Evolutionary conservation across 1,139 yeast species (phyloP), one percentile per base, ranked within the genome.

Genomic region (Candida neerlandica): DNA sequence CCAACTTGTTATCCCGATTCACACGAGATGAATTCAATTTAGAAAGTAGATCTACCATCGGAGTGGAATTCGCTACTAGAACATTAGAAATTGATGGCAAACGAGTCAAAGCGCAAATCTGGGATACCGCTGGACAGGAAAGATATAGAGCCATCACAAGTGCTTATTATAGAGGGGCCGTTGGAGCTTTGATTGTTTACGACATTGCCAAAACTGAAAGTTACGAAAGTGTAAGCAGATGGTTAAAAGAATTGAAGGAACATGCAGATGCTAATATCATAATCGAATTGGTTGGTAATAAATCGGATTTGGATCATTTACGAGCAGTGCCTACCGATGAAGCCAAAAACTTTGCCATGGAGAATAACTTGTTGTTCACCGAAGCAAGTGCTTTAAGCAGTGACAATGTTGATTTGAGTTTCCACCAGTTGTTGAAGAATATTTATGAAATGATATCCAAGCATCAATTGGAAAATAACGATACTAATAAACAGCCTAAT

Each of bases 81-180:
- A 92, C 98, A 2, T 84, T 94, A 50, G 96, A 89, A 62, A 92
- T 94, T 50, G 98, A 94, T 62, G 96, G 96, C 52, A 94, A 92
- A 71, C 81, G 96, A 65, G 91, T 95, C 64, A 94, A 94, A 71
- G 97, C 98, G 7, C 99, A 95, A 70, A 91, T 94, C 64, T 94
- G 99, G 99, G 99, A 94, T 69, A 94, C 99, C 27, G 99, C 99
- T 1, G 99, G 99, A 52, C 99, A 94, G 75, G 99, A 94, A 71
- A 84, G 99, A 66, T 94, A 94, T 75, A 84, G 99, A 62, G 98
- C 99, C 47, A 94, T 94, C 65, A 95, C 99, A 38, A 86, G 96
- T 53, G 99, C 98, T 12, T 94, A 94, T 74, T 94, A 94, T 69
- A 81, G 99, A 66, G 99, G 99, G 43, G 99, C 99, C 0, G 96